A percentile compares a stretch with the other conserved stretches of the same genome.
phyloP scores from a whole-genome alignment of 164 flowering plant species.

The Dillenia turbinata region DNA sequence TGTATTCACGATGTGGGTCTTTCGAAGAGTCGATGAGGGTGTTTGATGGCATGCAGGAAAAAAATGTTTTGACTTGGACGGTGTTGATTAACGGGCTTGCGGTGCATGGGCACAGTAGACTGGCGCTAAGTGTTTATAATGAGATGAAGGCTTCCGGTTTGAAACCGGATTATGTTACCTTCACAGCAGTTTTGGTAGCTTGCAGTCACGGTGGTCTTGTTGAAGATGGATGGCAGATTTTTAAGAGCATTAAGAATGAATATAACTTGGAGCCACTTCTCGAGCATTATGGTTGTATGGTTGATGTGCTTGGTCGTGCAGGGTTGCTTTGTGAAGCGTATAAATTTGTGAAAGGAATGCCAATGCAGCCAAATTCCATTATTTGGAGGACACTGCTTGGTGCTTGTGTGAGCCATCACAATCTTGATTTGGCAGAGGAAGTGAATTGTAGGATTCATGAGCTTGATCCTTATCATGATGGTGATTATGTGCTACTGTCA shows the following conservation, averaged over 20 bases:
- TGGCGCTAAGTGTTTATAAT: constrained; percentile 26
- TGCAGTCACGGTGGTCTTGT: constrained; percentile 52
- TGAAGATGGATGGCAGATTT: constrained; percentile 38
- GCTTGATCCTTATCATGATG: constrained; percentile 43
- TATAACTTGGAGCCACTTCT: constrained; percentile 27
- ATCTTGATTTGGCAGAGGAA: constrained; percentile 28
- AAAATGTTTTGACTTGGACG: constrained; percentile 44
- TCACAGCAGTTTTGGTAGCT: constrained; percentile 35
- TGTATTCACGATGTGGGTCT: constrained; percentile 44
- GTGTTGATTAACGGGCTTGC: constrained; percentile 43
- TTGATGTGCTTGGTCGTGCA: constrained; percentile 48
- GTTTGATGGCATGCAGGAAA: constrained; percentile 35
- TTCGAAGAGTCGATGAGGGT: constrained; percentile 29
- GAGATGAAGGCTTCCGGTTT: constrained; percentile 30
- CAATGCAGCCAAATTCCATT: constrained; percentile 30
- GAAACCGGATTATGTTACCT: constrained; percentile 30
- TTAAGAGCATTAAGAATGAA: constrained; percentile 31
- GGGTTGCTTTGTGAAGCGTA: constrained; percentile 39
- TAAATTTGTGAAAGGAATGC: constrained; percentile 35
- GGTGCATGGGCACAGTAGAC: constrained; percentile 36
- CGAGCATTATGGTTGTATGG: constrained; percentile 51
- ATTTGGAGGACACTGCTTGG: constrained; percentile 54
- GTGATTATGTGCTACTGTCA: constrained; percentile 49
- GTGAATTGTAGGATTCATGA: constrained; percentile 27
- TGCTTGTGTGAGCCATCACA: constrained; percentile 39